Evolutionary conservation across 768 basidiomycete genomes (phyloP).

Genomic region (Filobasidium wieringae): DNA sequence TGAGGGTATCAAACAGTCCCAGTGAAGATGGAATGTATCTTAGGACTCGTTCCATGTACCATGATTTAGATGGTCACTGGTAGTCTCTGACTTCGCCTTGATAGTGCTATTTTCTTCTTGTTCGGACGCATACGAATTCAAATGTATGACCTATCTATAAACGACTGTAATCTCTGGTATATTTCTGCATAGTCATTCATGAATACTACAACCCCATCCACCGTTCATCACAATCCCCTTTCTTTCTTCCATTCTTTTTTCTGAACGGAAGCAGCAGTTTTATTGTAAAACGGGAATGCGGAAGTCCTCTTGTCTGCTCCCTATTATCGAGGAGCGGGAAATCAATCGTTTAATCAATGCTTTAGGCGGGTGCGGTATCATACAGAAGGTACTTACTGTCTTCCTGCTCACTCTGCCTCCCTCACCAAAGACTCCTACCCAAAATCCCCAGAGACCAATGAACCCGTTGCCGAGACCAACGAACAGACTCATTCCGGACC

Average conservation of each 20-base stretch:
- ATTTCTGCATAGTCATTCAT: too few species aligned
- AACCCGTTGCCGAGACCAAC: slow-evolving; percentile 24
- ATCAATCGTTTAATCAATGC: too few species aligned
- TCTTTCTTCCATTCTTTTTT: slow-evolving; percentile 49
- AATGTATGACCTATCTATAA: too few species aligned
- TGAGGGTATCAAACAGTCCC: too few species aligned
- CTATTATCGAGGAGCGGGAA: neutral
- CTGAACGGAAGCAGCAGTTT: slow-evolving; percentile 50
- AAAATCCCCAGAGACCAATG: slow-evolving; percentile 36
- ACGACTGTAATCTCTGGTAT: too few species aligned
- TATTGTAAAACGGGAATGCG: slow-evolving; percentile 67
- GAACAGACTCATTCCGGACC: slow-evolving; percentile 25
- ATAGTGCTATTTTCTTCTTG: too few species aligned
- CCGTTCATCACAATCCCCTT: neutral
- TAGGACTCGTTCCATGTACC: too few species aligned
- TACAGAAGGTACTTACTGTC: slow-evolving; percentile 7
- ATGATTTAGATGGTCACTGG: too few species aligned
- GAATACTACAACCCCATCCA: too few species aligned
- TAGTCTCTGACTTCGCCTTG: too few species aligned
- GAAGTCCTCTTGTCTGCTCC: slow-evolving; percentile 75
- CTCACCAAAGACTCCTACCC: slow-evolving; percentile 33
- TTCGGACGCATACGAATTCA: too few species aligned
- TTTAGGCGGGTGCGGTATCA: neutral
- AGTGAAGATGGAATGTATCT: too few species aligned
- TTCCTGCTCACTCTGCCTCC: slow-evolving; percentile 8